phyloP scores from a whole-genome alignment of 2,329 filamentous ascomycete species.

The Epichloe sylvatica region DNA sequence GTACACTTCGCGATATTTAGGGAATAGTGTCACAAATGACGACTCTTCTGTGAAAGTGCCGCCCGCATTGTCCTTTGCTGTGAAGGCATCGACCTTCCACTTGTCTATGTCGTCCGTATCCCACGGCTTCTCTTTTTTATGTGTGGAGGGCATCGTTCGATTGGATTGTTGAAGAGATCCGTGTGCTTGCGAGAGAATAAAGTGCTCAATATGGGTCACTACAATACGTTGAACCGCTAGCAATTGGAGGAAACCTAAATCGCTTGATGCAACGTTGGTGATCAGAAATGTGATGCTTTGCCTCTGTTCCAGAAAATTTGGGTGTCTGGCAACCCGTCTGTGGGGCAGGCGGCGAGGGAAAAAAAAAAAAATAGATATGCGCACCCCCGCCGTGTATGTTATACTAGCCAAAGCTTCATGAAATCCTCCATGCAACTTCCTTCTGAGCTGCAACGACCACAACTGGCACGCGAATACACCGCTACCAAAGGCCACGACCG shows the following conservation, averaged over 20 bases:
- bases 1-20: slow-evolving; percentile 92
- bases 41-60: slow-evolving; percentile 89
- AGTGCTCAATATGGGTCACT: neutral
- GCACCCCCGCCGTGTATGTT: neutral
- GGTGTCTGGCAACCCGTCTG: neutral
- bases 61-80: slow-evolving; percentile 66
- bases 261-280: neutral
- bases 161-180: neutral
- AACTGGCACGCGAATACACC: slow-evolving; percentile 1
- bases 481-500: slow-evolving; percentile 7
- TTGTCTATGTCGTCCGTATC: slow-evolving; percentile 96
- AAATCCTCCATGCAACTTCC: slow-evolving; percentile 7
- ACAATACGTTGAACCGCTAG: neutral
- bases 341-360: neutral
- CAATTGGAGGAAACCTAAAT: neutral
- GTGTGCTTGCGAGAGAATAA: neutral
- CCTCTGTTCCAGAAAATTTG: neutral
- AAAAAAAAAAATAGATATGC: neutral
- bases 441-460: neutral
- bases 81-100: slow-evolving; percentile 86
- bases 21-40: slow-evolving; percentile 75
- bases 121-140: slow-evolving; percentile 82
- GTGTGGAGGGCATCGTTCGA: slow-evolving; percentile 62
- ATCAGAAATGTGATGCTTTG: neutral
- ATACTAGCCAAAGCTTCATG: neutral